These are phyloP conservation scores for Herpetomonas samuelpessoai DNA, from an alignment of 208 protist species.

Conservation along the genomic window DNA sequence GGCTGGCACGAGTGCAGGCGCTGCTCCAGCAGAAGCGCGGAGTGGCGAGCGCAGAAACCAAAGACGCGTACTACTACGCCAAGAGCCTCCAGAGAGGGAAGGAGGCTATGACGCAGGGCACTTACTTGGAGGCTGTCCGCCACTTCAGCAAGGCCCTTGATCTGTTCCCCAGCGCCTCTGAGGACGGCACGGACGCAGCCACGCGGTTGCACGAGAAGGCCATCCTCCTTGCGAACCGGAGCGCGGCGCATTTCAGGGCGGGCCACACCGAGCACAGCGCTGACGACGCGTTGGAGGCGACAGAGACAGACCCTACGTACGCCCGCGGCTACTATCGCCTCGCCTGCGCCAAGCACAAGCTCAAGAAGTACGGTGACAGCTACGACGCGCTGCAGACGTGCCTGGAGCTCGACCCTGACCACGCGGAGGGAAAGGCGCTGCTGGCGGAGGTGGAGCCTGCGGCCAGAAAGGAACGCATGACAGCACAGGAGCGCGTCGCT, in stretches of 20 bases:
- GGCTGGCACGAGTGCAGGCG: constrained; percentile 32
- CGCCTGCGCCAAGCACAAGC: constrained; percentile 47
- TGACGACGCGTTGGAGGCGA: constrained; percentile 48
- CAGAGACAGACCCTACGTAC: constrained; percentile 54
- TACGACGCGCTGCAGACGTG: constrained; percentile 49
- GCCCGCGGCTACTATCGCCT: constrained; percentile 73
- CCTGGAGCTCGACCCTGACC: constrained; percentile 43
- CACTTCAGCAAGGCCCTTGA: constrained; percentile 80
- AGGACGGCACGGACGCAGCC: neutral
- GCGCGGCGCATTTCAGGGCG: constrained; percentile 58
- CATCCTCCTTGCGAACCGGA: constrained; percentile 67
- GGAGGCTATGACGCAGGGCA: constrained; percentile 60
- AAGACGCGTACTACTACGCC: constrained; percentile 73
- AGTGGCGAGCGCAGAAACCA: constrained; percentile 28
- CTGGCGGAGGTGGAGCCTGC: constrained; percentile 37
- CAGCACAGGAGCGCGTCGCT: constrained; percentile 40
- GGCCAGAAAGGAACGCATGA: constrained; percentile 37
- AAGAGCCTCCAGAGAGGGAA: constrained; percentile 69
- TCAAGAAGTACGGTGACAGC: constrained; percentile 41
- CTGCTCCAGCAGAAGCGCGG: constrained; percentile 40
- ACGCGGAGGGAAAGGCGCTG: constrained; percentile 46
- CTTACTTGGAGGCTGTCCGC: constrained; percentile 67
- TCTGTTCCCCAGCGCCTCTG: constrained; percentile 21
- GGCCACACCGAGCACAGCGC: constrained; percentile 46
- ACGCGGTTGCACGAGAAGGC: constrained; percentile 35